These are phyloP conservation scores for Candida sanyiensis DNA, from an alignment of 805 yeast species.

Conservation along the genomic window DNA sequence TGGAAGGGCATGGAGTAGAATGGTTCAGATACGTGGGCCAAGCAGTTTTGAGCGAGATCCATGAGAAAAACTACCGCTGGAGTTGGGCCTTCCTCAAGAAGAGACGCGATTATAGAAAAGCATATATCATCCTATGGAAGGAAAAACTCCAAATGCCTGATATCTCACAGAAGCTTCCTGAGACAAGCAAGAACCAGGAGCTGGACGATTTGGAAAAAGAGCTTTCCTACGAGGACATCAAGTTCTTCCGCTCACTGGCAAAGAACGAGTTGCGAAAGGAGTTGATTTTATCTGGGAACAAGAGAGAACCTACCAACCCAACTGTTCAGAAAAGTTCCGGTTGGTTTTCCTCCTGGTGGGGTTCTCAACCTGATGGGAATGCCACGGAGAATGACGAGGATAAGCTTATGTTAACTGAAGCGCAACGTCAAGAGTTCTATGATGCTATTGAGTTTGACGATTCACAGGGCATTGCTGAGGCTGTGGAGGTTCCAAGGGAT, in stretches of 20 bases:
- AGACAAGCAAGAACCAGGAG: slow-evolving; percentile 33
- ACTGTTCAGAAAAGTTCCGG: slow-evolving; percentile 33
- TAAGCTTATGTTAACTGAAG: slow-evolving; percentile 62
- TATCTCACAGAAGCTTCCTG: slow-evolving; percentile 25
- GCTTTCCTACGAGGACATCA: slow-evolving; percentile 70
- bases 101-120: slow-evolving; percentile 65
- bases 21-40: slow-evolving; percentile 83
- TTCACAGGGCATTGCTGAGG: slow-evolving; percentile 39
- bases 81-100: slow-evolving; percentile 77
- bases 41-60: slow-evolving; percentile 75
- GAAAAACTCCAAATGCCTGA: slow-evolving; percentile 38
- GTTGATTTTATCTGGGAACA: slow-evolving; percentile 7
- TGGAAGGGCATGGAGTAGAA: slow-evolving; percentile 56
- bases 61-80: slow-evolving; percentile 75
- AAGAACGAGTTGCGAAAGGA: slow-evolving; percentile 60
- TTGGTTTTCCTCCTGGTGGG: slow-evolving; percentile 71
- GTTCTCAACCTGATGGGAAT: slow-evolving; percentile 3
- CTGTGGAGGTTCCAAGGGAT: slow-evolving; percentile 67
- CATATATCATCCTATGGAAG: slow-evolving; percentile 67
- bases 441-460: slow-evolving; percentile 93
- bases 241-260: slow-evolving; percentile 79
- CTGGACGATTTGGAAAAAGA: slow-evolving; percentile 52
- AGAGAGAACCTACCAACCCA: slow-evolving; percentile 10
- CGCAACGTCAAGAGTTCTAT: slow-evolving; percentile 82
- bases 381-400: slow-evolving; percentile 29